Evolutionary conservation across 139 green algal species (phyloP), one percentile per base, ranked within the genome.

Genomic region (Asterochloris erici): DNA sequence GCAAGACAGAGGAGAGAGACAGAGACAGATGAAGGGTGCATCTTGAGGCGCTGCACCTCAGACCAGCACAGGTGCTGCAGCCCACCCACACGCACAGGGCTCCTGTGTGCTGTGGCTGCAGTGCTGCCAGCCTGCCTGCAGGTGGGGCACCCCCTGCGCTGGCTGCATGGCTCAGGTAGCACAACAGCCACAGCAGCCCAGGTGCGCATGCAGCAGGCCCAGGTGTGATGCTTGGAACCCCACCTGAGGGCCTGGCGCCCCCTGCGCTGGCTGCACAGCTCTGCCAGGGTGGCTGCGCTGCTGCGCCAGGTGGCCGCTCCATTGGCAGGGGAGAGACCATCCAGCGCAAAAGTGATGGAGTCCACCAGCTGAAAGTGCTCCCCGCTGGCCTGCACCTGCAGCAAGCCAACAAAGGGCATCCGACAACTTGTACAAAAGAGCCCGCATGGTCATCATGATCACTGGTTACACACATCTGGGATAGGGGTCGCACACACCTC

Each of bases 351-450:
- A 14, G 78, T 47, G 14, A 89, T 85, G 29, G 92, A 86, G 82
- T 94, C 91, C 78, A 89, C 84, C 64, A 92, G 74, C 77, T 90
- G 82, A 81, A 88, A 73, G 21, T 88, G 82, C 90, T 93, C 89
- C 27, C 91, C 91, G n/a, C 87, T 81, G 80, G 92, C 88, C 79
- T 94, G 91, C 0, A 90, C 91, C 91, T 94, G 87, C 23, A 54
- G 38, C 38, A 54, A 54, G 38, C 38, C 38, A 54, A 54, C 38
- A 54, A 54, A 6, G 38, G 4, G 38, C 38, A 54, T 54, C 38
- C 2, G 38, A 54, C 38, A 54, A 54, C 38, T 54, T 6, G 4
- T 54, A 54, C 38, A 54, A 6, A 54, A 54, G 38, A 2, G 38
- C 38, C 38, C 2, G 38, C 38, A 54, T 54, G 38, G 38, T 54